Evolutionary conservation across 768 basidiomycete species (phyloP).

Genomic region (Amanita rubescens): DNA sequence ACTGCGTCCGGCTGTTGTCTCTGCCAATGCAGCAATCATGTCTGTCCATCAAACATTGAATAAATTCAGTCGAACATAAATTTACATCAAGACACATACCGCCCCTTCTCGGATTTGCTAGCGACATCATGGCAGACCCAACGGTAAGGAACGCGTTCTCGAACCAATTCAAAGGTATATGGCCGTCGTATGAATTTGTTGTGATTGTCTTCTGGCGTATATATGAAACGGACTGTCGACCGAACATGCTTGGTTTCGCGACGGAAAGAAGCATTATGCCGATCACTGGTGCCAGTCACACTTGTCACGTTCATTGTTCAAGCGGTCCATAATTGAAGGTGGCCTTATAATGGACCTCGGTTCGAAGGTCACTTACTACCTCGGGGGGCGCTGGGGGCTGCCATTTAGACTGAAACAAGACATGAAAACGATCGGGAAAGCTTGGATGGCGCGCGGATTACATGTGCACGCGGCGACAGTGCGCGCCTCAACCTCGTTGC

Average conservation of each 20-base stretch:
- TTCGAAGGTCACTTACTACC: background rate
- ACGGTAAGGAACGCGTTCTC: conserved; percentile 81
- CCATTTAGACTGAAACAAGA: background rate
- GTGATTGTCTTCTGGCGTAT: conserved; percentile 10
- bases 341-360: background rate
- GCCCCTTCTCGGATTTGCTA: conserved; percentile 75
- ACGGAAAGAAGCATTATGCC: background rate
- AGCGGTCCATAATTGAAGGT: background rate
- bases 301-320: background rate
- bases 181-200: conserved; percentile 62
- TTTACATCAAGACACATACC: conserved; percentile 43
- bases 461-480: background rate
- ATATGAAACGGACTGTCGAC: background rate
- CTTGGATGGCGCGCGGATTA: background rate
- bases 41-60: conserved; percentile 39
- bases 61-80: background rate
- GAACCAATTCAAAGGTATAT: conserved; percentile 74
- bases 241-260: background rate
- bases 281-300: background rate
- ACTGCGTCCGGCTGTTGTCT: conserved; percentile 80
- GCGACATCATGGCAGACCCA: conserved; percentile 79
- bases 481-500: background rate
- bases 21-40: conserved; percentile 91
- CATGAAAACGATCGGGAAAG: background rate
- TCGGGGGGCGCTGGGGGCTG: background rate